A percentile compares a stretch with the other conserved stretches of the same genome.
phyloP scores from a whole-genome alignment of 2,329 filamentous ascomycete genomes.

The Calycina herbarum region DNA sequence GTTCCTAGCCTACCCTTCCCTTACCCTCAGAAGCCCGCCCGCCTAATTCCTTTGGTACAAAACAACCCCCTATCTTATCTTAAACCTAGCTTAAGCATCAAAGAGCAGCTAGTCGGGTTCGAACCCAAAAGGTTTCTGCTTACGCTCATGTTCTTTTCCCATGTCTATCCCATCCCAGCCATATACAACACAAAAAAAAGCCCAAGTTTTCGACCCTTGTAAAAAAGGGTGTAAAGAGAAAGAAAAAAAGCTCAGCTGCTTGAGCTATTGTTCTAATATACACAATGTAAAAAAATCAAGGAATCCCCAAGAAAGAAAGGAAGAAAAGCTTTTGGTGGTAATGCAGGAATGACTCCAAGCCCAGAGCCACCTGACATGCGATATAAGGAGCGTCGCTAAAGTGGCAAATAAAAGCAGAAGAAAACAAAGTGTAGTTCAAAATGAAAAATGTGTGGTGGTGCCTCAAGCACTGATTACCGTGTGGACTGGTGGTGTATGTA shows the following conservation, averaged over 20 bases:
- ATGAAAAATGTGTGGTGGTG: background rate
- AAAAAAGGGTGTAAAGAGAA: background rate
- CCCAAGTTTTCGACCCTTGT: background rate
- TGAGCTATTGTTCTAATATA: conserved; percentile 16
- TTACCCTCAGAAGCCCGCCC: too few relatives aligned
- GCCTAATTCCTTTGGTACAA: too few relatives aligned
- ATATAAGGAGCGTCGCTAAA: conserved; percentile 17
- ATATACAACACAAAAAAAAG: conserved; percentile 11
- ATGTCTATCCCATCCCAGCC: conserved; percentile 5
- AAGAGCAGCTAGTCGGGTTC: too few relatives aligned
- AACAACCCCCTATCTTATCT: too few relatives aligned
- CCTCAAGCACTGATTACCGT: conserved; percentile 8
- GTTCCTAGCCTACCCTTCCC: too few relatives aligned
- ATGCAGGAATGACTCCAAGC: conserved; percentile 5
- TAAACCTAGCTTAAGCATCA: too few relatives aligned
- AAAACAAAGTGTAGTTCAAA: conserved; percentile 5
- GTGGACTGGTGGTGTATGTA: conserved; percentile 10
- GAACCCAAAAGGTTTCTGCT: background rate
- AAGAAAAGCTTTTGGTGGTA: conserved; percentile 10
- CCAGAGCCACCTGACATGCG: conserved; percentile 9
- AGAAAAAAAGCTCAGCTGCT: conserved; percentile 5
- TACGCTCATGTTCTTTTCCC: background rate
- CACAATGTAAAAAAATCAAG: conserved; percentile 10
- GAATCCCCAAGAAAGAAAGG: background rate
- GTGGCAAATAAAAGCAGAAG: conserved; percentile 12